Conservation (phyloP, 352 stramenopile species). For the Phytophthora melonis region DNA sequence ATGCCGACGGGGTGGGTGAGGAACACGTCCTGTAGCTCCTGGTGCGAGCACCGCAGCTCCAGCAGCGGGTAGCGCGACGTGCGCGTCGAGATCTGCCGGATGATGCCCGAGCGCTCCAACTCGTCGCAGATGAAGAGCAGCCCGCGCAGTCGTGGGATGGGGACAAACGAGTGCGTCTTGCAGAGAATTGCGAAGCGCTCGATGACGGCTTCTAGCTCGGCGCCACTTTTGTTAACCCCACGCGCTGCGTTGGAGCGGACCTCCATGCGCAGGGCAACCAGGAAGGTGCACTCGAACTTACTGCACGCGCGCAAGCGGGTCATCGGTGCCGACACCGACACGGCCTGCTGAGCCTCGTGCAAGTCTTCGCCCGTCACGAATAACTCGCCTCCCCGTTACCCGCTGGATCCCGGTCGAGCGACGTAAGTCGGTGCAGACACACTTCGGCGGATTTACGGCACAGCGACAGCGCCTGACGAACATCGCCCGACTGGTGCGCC, state of each 20-base stretch:
- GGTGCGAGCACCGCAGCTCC: conserved; percentile 65
- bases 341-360: conserved; percentile 54
- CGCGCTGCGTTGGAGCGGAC: conserved; percentile 46
- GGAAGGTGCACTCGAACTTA: conserved; percentile 80
- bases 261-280: conserved; percentile 73
- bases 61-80: conserved; percentile 64
- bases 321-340: conserved; percentile 66
- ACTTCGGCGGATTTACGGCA: conserved; percentile 73
- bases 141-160: conserved; percentile 59
- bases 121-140: conserved; percentile 72
- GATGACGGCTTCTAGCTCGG: conserved; percentile 68
- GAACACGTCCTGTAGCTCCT: conserved; percentile 77
- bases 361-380: conserved; percentile 68
- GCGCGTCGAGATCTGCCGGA: conserved; percentile 55
- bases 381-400: conserved; percentile 16
- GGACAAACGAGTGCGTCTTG: conserved; percentile 71
- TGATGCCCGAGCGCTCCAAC: conserved; percentile 66
- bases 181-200: conserved; percentile 72
- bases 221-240: conserved; percentile 40
- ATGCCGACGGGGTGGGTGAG: conserved; percentile 65
- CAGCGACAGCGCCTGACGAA: conserved; percentile 70
- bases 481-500: conserved; percentile 73
- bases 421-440: conserved; percentile 52
- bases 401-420: background rate
- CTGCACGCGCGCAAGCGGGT: conserved; percentile 63